Evolutionary conservation across 306 rosid genomes (phyloP), one percentile per base, ranked within the genome.

Genomic region (Boehmeria nivea): DNA sequence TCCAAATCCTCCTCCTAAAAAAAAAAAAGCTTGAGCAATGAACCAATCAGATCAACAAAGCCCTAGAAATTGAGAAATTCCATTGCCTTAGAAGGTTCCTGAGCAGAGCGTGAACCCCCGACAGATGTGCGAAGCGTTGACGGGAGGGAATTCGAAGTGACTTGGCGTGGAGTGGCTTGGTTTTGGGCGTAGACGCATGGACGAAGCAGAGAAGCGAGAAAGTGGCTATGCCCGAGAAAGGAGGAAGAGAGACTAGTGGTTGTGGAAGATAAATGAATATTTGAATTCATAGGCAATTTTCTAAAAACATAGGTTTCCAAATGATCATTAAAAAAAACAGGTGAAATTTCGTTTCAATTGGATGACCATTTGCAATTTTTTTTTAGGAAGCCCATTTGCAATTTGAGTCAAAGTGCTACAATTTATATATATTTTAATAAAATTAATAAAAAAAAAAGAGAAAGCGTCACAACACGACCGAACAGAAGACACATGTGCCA

Each of bases 101-200:
- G 65, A 86, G 53, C 23, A 90, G 83, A 14, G 81, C 26, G 6
- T 85, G 94, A 66, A 90, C 78, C 31, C 71, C 97, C 3, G 95
- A 10, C 86, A 81, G 17, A 90, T 94, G 72, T 86, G 94, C 21
- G 71, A 59, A 67, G 91, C 80, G 51, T 90, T 94, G 65, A 86
- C 86, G 8, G 95, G 95, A 3, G 97, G 97, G 57, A 86, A 90
- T 2, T 86, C 87, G 8, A 86, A 90, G 40, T 86, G 77, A 26
- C 61, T n/a, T n/a, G n/a, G n/a, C 76, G 8, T 80, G 83, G 64
- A 90, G 94, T 51, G 97, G 95, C 39, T 90, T 90, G 19, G 55
- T 16, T 6, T 58, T 64, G 19, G 61, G 57, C 18, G 83, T 25
- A 49, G 86, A 26, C 6, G 95, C 84, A 84, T 82, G 23, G 75